Conservation (phyloP, 2,329 filamentous ascomycete genomes). For the Fonsecaea multimorphosa region DNA sequence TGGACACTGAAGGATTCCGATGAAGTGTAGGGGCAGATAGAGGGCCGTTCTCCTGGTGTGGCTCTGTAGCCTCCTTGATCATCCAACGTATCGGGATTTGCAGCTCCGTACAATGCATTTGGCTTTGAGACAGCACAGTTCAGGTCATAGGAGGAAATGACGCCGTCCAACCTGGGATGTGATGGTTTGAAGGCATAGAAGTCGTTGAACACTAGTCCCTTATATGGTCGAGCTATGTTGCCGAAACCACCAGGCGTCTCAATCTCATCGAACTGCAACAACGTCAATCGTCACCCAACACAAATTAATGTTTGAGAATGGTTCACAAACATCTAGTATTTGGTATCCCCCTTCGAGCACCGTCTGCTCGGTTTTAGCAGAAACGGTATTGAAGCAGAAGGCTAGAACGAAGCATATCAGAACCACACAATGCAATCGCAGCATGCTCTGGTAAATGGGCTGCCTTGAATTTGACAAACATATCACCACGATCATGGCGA, state of each 20-base stretch:
- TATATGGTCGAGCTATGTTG: constrained; percentile 26
- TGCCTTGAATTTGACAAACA: constrained; percentile 25
- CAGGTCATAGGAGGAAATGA: constrained; percentile 37
- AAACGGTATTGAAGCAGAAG: constrained; percentile 32
- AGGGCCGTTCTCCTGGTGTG: constrained; percentile 20
- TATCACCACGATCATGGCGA: not conserved
- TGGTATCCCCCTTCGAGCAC: not conserved
- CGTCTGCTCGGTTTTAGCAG: constrained; percentile 19
- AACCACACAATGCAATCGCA: constrained; percentile 28
- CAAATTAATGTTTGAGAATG: not conserved
- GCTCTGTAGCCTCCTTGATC: not conserved
- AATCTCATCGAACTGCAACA: constrained; percentile 35
- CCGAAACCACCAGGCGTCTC: constrained; percentile 30
- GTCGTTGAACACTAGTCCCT: constrained; percentile 33
- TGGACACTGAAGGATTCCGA: constrained; percentile 35
- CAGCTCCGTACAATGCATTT: constrained; percentile 39
- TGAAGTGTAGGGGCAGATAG: constrained; percentile 18
- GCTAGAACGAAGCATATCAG: constrained; percentile 30
- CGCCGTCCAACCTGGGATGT: constrained; percentile 29
- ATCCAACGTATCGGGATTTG: not conserved
- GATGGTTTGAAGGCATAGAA: constrained; percentile 37
- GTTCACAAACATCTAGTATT: constrained; percentile 19
- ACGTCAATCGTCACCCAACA: not conserved
- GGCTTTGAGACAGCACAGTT: constrained; percentile 42
- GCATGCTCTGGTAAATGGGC: constrained; percentile 20